phyloP scores from a whole-genome alignment of 1,284 basidiomycete species.

The Rhodofomes roseus region DNA sequence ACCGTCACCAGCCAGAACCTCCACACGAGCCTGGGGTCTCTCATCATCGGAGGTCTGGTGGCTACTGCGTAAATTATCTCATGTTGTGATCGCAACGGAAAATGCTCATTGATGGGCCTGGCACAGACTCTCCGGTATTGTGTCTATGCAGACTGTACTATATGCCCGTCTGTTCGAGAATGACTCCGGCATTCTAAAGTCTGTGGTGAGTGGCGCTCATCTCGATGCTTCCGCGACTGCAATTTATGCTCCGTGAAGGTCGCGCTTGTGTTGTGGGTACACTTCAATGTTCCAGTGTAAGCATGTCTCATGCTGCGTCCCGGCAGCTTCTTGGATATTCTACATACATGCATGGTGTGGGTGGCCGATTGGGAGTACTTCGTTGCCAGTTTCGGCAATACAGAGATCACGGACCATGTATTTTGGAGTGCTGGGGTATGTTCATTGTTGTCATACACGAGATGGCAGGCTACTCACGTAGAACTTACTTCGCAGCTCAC shows the following conservation, averaged over 20 bases:
- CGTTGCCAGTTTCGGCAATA: conserved; percentile 17
- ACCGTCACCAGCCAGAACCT: conserved; percentile 8
- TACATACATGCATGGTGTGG: conserved; percentile 22
- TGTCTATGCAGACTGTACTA: conserved; percentile 11
- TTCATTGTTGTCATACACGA: neutral
- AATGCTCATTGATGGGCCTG: neutral
- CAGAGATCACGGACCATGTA: conserved; percentile 18
- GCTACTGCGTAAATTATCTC: conserved; percentile 16
- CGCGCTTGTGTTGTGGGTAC: conserved; percentile 15
- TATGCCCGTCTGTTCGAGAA: conserved; percentile 14
- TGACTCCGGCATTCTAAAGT: conserved; percentile 16
- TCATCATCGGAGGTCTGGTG: conserved; percentile 19
- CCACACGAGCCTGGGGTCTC: conserved; percentile 20
- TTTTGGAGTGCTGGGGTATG: conserved; percentile 22
- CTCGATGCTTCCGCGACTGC: neutral
- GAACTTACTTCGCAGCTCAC: conserved; percentile 10
- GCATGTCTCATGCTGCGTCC: neutral
- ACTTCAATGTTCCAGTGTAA: neutral
- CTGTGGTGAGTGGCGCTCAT: conserved; percentile 16
- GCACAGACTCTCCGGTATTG: conserved; percentile 23
- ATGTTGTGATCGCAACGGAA: neutral
- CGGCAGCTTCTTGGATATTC: conserved; percentile 21
- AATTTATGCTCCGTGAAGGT: conserved; percentile 13
- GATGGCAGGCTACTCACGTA: neutral
- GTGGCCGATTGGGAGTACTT: conserved; percentile 21